Base-by-base conservation (phyloP, 2,329 filamentous ascomycete genomes). In the Alternaria incomplexa region DNA sequence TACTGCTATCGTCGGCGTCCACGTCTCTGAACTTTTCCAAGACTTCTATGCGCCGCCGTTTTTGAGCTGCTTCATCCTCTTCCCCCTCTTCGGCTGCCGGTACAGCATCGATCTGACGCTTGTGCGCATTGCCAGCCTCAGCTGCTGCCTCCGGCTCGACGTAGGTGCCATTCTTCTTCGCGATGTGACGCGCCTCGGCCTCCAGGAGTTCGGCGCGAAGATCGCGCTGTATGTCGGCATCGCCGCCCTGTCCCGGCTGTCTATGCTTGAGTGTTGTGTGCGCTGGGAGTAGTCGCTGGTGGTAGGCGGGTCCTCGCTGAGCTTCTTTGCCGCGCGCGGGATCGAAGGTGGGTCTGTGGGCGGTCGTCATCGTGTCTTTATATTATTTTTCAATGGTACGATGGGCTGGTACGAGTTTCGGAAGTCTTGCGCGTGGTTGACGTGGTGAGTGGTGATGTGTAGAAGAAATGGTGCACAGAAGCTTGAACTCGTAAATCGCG, bases 271-370 rank as follows among this genome's bases (percentile, higher is more conserved):
- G 90, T 68, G 93, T 90, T 12, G 93, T 98, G 81, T 99, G 91
- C 30, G 96, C 96, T 32, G 96, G 95, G 13, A 97, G 90, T 15
- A 98, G 91, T 73, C 96, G 91, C 82, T 98, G 95, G 79, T 99
- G 96, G 84, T 97, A 98, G 73, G 93, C 95, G 53, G 93, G 92
- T 51, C 96, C 96, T 75, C 93, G 91, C 63, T 93, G 91, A 74
- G 94, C 93, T 82, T 99, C 96, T 85, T 97, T 97, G 79, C 96
- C 96, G 78, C 91, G 89, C 87, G 94, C 92, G 69, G 96, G 96
- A 80, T 99, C 96, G 78, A 99, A 99, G 0, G 96, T 99, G 60
- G 96, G 96, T 83, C 96, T 91, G 79, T 90, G 89, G 61, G 89
- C 89, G 82, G 81, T 83, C 40, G 79, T 81, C 84, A 85, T 85